Percentiles rank a stretch among this genome's conserved stretches.
Evolutionary conservation across 768 basidiomycete species (phyloP).

Genomic region (Trametes cingulata): DNA sequence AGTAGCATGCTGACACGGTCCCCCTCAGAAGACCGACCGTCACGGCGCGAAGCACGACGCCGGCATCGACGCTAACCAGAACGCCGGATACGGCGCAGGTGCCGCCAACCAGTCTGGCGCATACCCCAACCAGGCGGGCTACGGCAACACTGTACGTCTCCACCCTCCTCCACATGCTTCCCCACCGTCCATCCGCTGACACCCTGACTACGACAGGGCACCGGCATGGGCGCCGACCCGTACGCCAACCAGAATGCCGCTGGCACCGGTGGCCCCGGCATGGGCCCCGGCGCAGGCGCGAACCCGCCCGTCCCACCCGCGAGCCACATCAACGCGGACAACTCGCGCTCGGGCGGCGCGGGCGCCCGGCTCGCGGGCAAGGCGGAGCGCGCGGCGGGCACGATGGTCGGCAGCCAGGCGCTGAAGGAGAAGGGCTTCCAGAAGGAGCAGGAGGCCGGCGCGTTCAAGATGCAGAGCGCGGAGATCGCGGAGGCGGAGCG

Average conservation of each 20-base stretch:
- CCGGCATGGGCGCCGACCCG: neutral
- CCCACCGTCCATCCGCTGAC: no score
- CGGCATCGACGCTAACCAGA: neutral
- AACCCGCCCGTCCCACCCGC: conserved; percentile 24
- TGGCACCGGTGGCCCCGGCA: neutral
- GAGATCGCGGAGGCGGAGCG: conserved; percentile 57
- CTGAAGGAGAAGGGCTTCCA: conserved; percentile 51
- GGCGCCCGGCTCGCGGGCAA: conserved; percentile 43
- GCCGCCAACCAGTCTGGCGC: neutral
- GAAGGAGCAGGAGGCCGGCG: conserved; percentile 54
- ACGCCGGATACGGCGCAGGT: neutral
- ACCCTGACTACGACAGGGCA: neutral
- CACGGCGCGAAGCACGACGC: neutral
- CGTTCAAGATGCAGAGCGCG: conserved; percentile 44
- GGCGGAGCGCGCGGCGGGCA: conserved; percentile 48
- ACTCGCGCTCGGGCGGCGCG: conserved; percentile 26
- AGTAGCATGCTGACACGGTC: neutral
- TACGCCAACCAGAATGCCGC: neutral
- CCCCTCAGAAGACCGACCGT: neutral
- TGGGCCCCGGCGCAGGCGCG: neutral
- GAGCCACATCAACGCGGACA: conserved; percentile 22
- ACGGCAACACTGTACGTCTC: conserved; percentile 3
- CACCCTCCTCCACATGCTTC: neutral
- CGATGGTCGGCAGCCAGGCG: conserved; percentile 45
- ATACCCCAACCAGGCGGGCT: neutral